Base-by-base conservation (phyloP, 163 green algal genomes). In the Scenedesmus sp. region DNA sequence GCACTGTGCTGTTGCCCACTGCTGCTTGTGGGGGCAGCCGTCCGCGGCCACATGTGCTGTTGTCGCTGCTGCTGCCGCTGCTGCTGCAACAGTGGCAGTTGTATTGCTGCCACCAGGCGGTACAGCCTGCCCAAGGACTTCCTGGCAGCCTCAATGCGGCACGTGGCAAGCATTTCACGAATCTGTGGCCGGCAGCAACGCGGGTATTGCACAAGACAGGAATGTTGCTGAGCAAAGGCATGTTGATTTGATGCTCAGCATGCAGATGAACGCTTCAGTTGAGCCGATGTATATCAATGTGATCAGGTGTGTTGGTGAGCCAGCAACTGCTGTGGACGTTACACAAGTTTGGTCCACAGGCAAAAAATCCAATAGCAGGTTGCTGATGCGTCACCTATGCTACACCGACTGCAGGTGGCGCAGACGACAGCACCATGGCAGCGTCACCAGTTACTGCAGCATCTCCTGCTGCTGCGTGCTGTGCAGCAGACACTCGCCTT, bases 111-210 rank as follows among this genome's bases (percentile, higher is more conserved):
- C 10, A 97, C 89, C 18, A 97, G 83, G 26, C 95, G 91, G 89
- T 98, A 96, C 0, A 85, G 89, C 18, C 96, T 92, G 0, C 94
- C 96, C 59, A 98, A 86, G 13, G 92, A 94, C 10, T 88, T 51
- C 56, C 83, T 88, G 16, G 95, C 95, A 0, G 68, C 70, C 0
- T 91, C 85, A 86, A 98, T 88, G 20, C 91, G 85, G 2, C 96
- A 95, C 3, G 37, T 22, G 0, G 90, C 88, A 83, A 98, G 88
- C 68, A 94, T 92, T 30, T 92, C 44, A 6, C 96, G 92, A 6
- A 95, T 92, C 91, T 94, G 83, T 44, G 7, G 49, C 16, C 7
- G 30, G 30, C 68, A 90, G 37, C 68, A 76, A 35, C 65, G n/a
- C n/a, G n/a, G n/a, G n/a, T n/a, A n/a, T n/a, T n/a, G n/a, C n/a